These are phyloP conservation scores for Sporothrix pallida DNA, from an alignment of 2,329 filamentous ascomycete genomes.

Conservation along the genomic window DNA sequence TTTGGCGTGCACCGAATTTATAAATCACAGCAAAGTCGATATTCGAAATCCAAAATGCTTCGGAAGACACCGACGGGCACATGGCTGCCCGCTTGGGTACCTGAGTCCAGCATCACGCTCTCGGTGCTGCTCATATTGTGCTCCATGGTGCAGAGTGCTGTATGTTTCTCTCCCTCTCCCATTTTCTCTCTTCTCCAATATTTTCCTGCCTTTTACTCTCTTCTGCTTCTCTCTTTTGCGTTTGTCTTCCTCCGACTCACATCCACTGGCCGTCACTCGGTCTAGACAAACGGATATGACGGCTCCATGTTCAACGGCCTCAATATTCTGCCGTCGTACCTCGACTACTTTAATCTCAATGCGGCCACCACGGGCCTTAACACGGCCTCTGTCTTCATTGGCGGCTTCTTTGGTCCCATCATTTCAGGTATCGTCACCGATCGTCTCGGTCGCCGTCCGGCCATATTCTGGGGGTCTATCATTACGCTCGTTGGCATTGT, in stretches of 20 bases:
- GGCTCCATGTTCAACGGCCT: constrained; percentile 62
- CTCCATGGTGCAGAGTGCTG: constrained; percentile 53
- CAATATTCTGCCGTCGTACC: constrained; percentile 62
- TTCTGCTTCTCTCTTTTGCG: too few species aligned
- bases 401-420: constrained; percentile 53
- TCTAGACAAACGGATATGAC: constrained; percentile 52
- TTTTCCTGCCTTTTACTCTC: constrained; percentile 28
- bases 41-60: constrained; percentile 43
- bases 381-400: constrained; percentile 61
- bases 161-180: constrained; percentile 37
- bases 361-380: constrained; percentile 59
- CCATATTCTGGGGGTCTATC: constrained; percentile 37
- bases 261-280: neutral
- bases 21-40: too few species aligned
- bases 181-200: neutral
- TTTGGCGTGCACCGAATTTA: neutral
- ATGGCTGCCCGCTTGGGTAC: constrained; percentile 55
- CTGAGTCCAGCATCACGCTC: constrained; percentile 49
- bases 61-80: constrained; percentile 49
- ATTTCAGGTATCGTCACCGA: constrained; percentile 46
- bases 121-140: constrained; percentile 51
- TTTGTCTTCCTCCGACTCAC: too few species aligned
- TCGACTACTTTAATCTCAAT: constrained; percentile 61
- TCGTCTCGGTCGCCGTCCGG: constrained; percentile 39
- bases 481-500: constrained; percentile 38